Percentiles rank a stretch among this genome's conserved stretches.
Evolutionary conservation across 2,329 filamentous ascomycete species (phyloP).

Genomic region (Madurella mycetomatis): DNA sequence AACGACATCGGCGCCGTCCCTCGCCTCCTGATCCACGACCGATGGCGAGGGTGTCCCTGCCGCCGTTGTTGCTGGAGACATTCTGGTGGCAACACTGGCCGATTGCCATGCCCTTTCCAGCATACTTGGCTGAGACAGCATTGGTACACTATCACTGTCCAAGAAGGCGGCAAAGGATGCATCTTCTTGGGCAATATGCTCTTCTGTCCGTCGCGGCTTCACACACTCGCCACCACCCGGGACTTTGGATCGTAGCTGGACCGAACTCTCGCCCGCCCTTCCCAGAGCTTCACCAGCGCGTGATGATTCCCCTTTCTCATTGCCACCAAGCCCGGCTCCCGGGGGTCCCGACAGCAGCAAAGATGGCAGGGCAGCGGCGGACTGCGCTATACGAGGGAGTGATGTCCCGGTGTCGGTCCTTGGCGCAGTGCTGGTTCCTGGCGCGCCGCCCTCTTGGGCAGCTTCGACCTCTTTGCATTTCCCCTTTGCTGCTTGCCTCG

Average conservation of each 20-base stretch:
- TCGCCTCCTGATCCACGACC: constrained; percentile 33
- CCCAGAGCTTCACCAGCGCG: constrained; percentile 13
- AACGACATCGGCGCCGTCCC: constrained; percentile 39
- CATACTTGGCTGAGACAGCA: constrained; percentile 18
- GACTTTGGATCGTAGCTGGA: constrained; percentile 14
- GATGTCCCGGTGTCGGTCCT: not conserved
- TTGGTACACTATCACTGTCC: constrained; percentile 25
- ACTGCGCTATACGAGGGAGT: constrained; percentile 28
- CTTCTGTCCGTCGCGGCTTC: constrained; percentile 27
- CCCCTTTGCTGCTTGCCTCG: constrained; percentile 4
- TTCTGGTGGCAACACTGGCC: not conserved
- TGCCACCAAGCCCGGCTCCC: constrained; percentile 9
- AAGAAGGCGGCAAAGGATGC: constrained; percentile 36
- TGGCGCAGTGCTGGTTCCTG: not conserved
- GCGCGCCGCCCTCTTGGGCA: not conserved
- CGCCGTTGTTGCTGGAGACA: not conserved
- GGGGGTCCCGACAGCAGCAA: constrained; percentile 24
- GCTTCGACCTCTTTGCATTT: constrained; percentile 12
- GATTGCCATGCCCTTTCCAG: constrained; percentile 22
- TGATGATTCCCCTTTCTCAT: constrained; percentile 25
- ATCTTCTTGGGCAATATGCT: constrained; percentile 31
- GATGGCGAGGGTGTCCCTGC: constrained; percentile 17
- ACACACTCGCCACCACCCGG: constrained; percentile 23
- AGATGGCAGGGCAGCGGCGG: constrained; percentile 26
- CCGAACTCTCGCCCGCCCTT: constrained; percentile 23